Evolutionary conservation across 2,329 filamentous ascomycete genomes (phyloP).

Genomic region (Emergomyces africanus): DNA sequence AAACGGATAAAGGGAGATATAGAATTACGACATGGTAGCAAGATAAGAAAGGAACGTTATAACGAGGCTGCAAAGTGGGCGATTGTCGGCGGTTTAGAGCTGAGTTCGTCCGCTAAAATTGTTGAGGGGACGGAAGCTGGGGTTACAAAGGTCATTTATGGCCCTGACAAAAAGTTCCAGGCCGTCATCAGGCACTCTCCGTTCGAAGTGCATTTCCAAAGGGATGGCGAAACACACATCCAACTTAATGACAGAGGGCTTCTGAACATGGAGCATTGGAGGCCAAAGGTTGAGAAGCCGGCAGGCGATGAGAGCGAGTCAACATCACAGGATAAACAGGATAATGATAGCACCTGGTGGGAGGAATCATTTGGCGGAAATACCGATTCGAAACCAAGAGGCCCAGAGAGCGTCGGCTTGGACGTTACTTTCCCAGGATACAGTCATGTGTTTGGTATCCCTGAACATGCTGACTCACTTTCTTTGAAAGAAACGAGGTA

Average conservation of each 20-base stretch:
- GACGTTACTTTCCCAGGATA: slow-evolving; percentile 91
- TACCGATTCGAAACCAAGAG: slow-evolving; percentile 88
- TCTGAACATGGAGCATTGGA: slow-evolving; percentile 92
- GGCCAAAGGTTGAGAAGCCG: slow-evolving; percentile 60
- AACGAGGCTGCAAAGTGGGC: slow-evolving; percentile 82
- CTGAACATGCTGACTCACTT: slow-evolving; percentile 78
- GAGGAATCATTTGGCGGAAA: slow-evolving; percentile 93
- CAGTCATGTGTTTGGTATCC: slow-evolving; percentile 84
- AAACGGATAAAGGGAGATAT: slow-evolving; percentile 81
- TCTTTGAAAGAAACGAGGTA: slow-evolving; percentile 78
- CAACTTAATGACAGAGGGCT: slow-evolving; percentile 82
- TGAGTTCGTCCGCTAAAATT: slow-evolving; percentile 59
- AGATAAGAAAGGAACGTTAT: slow-evolving; percentile 80
- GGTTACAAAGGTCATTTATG: slow-evolving; percentile 64
- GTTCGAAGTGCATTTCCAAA: slow-evolving; percentile 74
- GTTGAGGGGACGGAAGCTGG: slow-evolving; percentile 52
- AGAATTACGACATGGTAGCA: slow-evolving; percentile 71
- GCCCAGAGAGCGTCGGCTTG: slow-evolving; percentile 79
- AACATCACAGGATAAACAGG: slow-evolving; percentile 39
- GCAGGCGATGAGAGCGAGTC: slow-evolving; percentile 27
- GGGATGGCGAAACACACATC: slow-evolving; percentile 69
- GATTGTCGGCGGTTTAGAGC: slow-evolving; percentile 65
- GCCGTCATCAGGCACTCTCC: slow-evolving; percentile 73
- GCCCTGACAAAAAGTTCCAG: slow-evolving; percentile 61
- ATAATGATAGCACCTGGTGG: slow-evolving; percentile 95